phyloP scores from a whole-genome alignment of 2,329 filamentous ascomycete species.

The Neospermospora avenae region DNA sequence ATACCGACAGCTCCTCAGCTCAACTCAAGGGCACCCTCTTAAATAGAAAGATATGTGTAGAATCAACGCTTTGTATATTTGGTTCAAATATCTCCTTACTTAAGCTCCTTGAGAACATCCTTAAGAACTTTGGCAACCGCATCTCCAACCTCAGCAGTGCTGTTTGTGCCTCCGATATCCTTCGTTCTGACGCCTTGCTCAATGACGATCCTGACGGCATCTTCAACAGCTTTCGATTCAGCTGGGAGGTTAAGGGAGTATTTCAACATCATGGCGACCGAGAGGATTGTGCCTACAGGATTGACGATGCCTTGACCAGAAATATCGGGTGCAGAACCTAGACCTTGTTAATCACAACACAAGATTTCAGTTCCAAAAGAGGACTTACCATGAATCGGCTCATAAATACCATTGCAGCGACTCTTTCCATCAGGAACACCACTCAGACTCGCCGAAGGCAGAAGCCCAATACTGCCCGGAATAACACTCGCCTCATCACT shows the following conservation, averaged over 20 bases:
- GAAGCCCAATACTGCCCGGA: conserved; percentile 80
- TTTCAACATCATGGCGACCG: conserved; percentile 91
- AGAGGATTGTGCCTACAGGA: conserved; percentile 87
- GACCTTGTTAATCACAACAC: background rate
- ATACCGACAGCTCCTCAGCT: too few species aligned
- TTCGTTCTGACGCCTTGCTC: conserved; percentile 75
- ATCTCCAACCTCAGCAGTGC: conserved; percentile 78
- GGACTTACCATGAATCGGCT: conserved; percentile 84
- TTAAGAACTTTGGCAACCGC: conserved; percentile 72
- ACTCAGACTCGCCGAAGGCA: conserved; percentile 83
- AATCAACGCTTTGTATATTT: background rate
- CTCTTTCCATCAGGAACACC: conserved; percentile 82
- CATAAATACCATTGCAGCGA: conserved; percentile 91
- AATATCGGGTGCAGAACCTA: conserved; percentile 88
- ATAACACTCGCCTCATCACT: conserved; percentile 94
- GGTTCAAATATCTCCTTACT: conserved; percentile 9
- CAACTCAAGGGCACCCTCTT: too few species aligned
- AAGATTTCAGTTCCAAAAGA: background rate
- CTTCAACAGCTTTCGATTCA: conserved; percentile 76
- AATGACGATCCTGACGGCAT: conserved; percentile 75
- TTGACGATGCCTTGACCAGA: conserved; percentile 89
- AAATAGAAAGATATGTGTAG: too few species aligned
- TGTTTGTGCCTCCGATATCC: conserved; percentile 77
- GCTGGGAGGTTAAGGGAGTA: conserved; percentile 81
- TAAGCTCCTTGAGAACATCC: conserved; percentile 51